Percentiles rank a stretch among this genome's conserved stretches.
phyloP scores from a whole-genome alignment of 257 asterid genomes.

The Nicotiana sylvestris region DNA sequence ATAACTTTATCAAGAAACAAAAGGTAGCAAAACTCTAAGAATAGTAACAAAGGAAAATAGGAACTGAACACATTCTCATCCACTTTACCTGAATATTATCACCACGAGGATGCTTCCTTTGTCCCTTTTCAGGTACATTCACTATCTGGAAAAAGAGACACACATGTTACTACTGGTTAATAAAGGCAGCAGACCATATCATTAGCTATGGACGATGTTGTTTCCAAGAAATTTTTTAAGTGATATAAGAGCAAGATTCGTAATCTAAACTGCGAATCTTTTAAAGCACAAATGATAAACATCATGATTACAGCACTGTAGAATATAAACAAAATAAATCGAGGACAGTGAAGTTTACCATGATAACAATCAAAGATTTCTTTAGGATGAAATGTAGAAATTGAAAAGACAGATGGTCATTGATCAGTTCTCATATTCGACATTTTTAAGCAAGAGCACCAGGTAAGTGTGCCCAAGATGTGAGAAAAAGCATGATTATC shows the following conservation, averaged over 20 bases:
- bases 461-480: no score
- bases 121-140: slow-evolving; percentile 94
- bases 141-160: slow-evolving; percentile 54
- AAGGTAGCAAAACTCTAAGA: neutral
- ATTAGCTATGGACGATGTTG: neutral
- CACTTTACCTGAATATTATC: slow-evolving; percentile 74
- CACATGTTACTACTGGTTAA: neutral
- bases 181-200: neutral
- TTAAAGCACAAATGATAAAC: neutral
- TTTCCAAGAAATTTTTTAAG: neutral
- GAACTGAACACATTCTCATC: slow-evolving; percentile 15
- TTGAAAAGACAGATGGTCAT: neutral
- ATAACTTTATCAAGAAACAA: neutral
- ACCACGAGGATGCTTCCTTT: slow-evolving; percentile 92
- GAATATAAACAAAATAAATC: neutral
- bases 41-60: neutral
- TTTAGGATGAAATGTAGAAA: neutral
- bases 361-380: neutral
- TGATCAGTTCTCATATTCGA: neutral
- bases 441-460: neutral
- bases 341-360: neutral
- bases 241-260: neutral
- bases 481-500: no score
- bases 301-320: neutral
- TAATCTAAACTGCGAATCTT: neutral